phyloP scores from a whole-genome alignment of 805 yeast species.

The Cyberlindnera saturnus region DNA sequence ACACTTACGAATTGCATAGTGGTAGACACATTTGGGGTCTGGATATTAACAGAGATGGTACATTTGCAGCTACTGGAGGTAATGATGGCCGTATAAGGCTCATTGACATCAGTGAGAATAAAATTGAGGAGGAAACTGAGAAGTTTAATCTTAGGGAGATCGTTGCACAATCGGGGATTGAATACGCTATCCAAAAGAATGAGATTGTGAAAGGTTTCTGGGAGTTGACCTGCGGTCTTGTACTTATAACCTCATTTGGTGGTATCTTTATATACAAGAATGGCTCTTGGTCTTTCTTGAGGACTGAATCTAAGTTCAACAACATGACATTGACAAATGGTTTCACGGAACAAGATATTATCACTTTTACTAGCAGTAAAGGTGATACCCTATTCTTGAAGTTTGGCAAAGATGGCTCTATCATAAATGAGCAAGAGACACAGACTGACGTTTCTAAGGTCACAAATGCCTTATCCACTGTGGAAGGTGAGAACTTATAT shows the following conservation, averaged over 20 bases:
- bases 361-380: constrained; percentile 29
- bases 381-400: constrained; percentile 41
- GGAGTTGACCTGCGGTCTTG: constrained; percentile 38
- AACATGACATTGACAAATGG: constrained; percentile 41
- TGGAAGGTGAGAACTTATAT: constrained; percentile 25
- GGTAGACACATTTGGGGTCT: constrained; percentile 90
- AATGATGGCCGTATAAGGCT: constrained; percentile 82
- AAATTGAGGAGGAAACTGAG: constrained; percentile 26
- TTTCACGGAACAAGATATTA: constrained; percentile 28
- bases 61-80: constrained; percentile 77
- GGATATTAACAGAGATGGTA: constrained; percentile 40
- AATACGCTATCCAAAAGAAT: constrained; percentile 28
- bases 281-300: constrained; percentile 25
- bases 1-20: constrained; percentile 60
- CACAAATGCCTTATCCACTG: constrained; percentile 40
- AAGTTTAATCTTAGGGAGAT: constrained; percentile 30
- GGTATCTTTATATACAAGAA: constrained; percentile 31
- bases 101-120: constrained; percentile 41
- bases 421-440: constrained; percentile 18
- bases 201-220: constrained; percentile 61
- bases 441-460: constrained; percentile 35
- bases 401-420: constrained; percentile 32
- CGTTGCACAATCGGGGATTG: constrained; percentile 15
- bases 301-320: constrained; percentile 23
- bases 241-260: constrained; percentile 58